Evolutionary conservation across 495 filamentous ascomycete genomes (phyloP).

Genomic region (Saxispiralis lemnorum): DNA sequence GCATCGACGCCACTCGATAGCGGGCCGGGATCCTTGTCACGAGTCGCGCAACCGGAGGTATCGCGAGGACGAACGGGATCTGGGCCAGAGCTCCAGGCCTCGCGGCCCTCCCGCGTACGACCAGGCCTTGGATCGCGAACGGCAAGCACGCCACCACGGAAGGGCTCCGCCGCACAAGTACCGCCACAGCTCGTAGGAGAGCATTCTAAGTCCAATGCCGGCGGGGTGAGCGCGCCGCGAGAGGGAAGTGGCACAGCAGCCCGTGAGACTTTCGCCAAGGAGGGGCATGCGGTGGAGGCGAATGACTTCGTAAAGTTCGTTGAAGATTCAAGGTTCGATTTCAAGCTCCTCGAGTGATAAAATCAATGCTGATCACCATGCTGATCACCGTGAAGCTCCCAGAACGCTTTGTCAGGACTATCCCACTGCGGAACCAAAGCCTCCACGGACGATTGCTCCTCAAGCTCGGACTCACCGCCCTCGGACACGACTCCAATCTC

Average conservation of each 20-base stretch:
- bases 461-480: not conserved
- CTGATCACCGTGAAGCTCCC: too few relatives aligned
- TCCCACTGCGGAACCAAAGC: not conserved
- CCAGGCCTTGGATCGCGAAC: conserved; percentile 11
- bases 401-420: too few relatives aligned
- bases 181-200: conserved; percentile 17
- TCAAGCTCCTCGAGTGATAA: too few relatives aligned
- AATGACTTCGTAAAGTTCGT: too few relatives aligned
- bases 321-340: too few relatives aligned
- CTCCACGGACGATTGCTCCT: not conserved
- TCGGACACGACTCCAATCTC: not conserved
- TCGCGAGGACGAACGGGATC: conserved; percentile 3
- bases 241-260: too few relatives aligned
- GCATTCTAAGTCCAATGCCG: conserved; percentile 14
- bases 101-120: not conserved
- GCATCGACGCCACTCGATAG: conserved; percentile 10
- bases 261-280: too few relatives aligned
- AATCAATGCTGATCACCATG: too few relatives aligned
- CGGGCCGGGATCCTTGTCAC: not conserved
- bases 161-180: conserved; percentile 13
- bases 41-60: conserved; percentile 1
- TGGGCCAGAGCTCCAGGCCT: not conserved
- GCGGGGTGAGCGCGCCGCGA: not conserved
- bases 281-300: too few relatives aligned
- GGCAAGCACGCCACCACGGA: conserved; percentile 10